Evolutionary conservation across 176 grass and related monocot genomes (phyloP).

Genomic region (Ampelocalamus luodianensis): DNA sequence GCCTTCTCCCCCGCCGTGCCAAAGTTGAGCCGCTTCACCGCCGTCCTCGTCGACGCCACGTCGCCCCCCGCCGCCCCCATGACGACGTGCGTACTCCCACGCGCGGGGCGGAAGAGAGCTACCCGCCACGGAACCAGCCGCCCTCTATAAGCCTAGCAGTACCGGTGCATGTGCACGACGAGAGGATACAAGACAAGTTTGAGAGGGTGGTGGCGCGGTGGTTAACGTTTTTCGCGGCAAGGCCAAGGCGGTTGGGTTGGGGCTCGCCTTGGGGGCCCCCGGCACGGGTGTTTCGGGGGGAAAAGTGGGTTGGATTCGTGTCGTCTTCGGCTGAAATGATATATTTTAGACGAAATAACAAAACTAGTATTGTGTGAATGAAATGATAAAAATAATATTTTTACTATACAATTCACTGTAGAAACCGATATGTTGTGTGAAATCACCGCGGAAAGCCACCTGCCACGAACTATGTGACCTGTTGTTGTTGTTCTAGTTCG

Average conservation of each 20-base stretch:
- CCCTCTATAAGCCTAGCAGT: background rate
- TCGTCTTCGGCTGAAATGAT: background rate
- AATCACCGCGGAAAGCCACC: too few relatives aligned
- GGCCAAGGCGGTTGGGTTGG: too few relatives aligned
- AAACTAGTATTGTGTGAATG: too few relatives aligned
- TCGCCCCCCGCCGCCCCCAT: background rate
- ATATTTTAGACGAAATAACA: too few relatives aligned
- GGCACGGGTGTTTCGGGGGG: background rate
- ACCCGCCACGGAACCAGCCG: background rate
- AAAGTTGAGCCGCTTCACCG: conserved; percentile 66
- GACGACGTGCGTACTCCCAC: background rate
- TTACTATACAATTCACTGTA: too few relatives aligned
- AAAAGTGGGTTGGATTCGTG: background rate
- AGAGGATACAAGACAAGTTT: background rate
- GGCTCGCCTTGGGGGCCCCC: background rate
- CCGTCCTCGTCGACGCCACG: conserved; percentile 6
- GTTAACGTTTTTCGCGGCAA: conserved; percentile 10
- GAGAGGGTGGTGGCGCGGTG: background rate
- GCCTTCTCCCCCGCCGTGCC: conserved; percentile 51
- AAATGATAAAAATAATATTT: too few relatives aligned
- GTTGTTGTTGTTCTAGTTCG: too few relatives aligned
- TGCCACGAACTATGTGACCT: too few relatives aligned
- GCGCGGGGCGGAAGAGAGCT: background rate
- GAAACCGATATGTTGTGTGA: too few relatives aligned
- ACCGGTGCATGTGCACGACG: conserved; percentile 18